Evolutionary conservation across 2,329 filamentous ascomycete species (phyloP).

Genomic region (Aspergillus quadrilineatus): DNA sequence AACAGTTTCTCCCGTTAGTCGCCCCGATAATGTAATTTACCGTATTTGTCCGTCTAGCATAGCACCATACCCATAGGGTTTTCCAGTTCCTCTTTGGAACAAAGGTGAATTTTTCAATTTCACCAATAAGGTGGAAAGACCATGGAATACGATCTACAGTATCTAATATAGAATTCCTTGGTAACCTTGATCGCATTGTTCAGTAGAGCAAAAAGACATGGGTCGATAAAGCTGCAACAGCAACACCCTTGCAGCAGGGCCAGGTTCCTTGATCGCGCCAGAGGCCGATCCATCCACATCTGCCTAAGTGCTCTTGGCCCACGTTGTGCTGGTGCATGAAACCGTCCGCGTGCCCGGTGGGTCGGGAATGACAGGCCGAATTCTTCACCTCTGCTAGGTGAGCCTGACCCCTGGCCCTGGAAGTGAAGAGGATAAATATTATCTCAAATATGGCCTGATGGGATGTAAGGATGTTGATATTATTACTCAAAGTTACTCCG

Average conservation of each 20-base stretch:
- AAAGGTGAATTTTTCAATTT: not conserved
- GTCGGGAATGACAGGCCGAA: conserved; percentile 39
- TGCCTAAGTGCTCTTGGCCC: conserved; percentile 28
- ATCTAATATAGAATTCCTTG: too few species aligned
- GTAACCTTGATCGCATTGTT: too few species aligned
- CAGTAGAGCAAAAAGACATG: too few species aligned
- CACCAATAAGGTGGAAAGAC: too few species aligned
- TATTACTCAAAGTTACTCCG: not conserved
- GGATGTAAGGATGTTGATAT: not conserved
- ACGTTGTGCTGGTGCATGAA: conserved; percentile 41
- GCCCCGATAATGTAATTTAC: conserved; percentile 19
- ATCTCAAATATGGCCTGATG: not conserved
- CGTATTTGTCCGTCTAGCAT: not conserved
- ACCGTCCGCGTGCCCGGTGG: conserved; percentile 41
- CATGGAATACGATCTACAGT: too few species aligned
- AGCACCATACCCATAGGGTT: not conserved
- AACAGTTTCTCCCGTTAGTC: conserved; percentile 22
- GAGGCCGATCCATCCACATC: conserved; percentile 26
- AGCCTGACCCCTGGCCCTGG: not conserved
- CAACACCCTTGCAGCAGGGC: conserved; percentile 19
- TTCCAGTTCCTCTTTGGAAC: not conserved
- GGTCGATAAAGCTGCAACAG: not conserved
- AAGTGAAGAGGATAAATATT: not conserved
- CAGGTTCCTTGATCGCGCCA: conserved; percentile 27
- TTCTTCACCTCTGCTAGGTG: conserved; percentile 29